phyloP scores from a whole-genome alignment of 1,139 yeast species.

The Taphrina deformans region DNA sequence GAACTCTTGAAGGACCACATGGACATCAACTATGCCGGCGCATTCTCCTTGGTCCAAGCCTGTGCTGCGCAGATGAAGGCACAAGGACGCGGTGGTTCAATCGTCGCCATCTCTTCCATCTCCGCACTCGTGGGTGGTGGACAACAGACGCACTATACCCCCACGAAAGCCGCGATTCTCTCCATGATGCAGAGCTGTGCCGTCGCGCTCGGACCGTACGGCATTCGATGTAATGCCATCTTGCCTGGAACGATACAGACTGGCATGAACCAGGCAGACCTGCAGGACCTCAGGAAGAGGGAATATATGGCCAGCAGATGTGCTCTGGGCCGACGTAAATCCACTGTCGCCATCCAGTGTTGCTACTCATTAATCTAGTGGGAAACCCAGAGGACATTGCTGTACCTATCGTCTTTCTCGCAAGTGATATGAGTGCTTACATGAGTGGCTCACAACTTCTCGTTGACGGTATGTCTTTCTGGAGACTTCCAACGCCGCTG shows the following conservation, averaged over 20 bases:
- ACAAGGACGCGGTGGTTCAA: constrained; percentile 54
- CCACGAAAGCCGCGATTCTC: constrained; percentile 61
- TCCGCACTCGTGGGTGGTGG: constrained; percentile 57
- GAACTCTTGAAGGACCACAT: constrained; percentile 50
- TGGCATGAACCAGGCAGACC: constrained; percentile 50
- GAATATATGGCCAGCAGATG: constrained; percentile 46
- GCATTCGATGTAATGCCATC: constrained; percentile 54
- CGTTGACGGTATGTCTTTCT: constrained; percentile 48
- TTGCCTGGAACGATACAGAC: constrained; percentile 58
- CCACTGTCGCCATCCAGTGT: not conserved
- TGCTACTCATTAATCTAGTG: constrained; percentile 39
- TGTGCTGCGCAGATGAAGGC: constrained; percentile 51
- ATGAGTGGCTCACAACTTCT: constrained; percentile 51
- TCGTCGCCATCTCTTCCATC: constrained; percentile 51
- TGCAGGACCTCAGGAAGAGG: constrained; percentile 47
- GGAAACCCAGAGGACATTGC: constrained; percentile 52
- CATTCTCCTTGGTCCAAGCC: constrained; percentile 52
- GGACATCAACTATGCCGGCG: constrained; percentile 52
- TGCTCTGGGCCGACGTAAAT: constrained; percentile 49
- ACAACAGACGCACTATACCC: constrained; percentile 58
- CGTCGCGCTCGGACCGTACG: constrained; percentile 52
- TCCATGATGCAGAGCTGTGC: constrained; percentile 57
- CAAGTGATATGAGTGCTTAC: constrained; percentile 51
- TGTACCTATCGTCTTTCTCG: constrained; percentile 53
- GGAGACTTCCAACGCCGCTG: not conserved